phyloP scores from a whole-genome alignment of 805 yeast genomes.

The Vanderwaltozyma polyspora region DNA sequence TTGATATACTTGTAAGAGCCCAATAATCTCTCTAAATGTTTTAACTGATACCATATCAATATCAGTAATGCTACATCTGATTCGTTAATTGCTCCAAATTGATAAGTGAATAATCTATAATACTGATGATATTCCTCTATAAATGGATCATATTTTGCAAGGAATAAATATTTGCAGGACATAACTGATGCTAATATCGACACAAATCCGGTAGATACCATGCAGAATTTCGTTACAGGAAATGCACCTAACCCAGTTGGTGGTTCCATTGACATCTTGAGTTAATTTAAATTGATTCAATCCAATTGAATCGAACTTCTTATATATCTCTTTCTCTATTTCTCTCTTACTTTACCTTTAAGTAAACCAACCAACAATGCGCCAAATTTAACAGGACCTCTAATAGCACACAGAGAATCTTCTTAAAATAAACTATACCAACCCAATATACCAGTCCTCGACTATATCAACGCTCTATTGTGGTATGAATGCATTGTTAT shows the following conservation, averaged over 20 bases:
- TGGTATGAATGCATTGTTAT: no score
- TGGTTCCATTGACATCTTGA: slow-evolving; percentile 10
- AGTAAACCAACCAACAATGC: no score
- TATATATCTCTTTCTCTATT: no score
- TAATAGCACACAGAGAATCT: no score
- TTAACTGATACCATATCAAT: slow-evolving; percentile 39
- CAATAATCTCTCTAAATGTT: slow-evolving; percentile 45
- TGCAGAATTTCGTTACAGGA: slow-evolving; percentile 22
- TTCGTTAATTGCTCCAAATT: slow-evolving; percentile 45
- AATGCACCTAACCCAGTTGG: slow-evolving; percentile 13
- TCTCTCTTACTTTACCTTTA: no score
- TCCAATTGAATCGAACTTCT: no score
- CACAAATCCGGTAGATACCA: slow-evolving; percentile 16
- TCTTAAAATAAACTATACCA: no score
- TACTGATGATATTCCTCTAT: slow-evolving; percentile 44
- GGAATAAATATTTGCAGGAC: slow-evolving; percentile 19
- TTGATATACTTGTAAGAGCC: slow-evolving; percentile 47
- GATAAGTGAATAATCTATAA: slow-evolving; percentile 43
- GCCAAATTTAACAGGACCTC: no score
- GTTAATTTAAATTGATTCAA: not conserved
- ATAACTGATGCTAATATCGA: slow-evolving; percentile 22
- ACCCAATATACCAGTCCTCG: no score
- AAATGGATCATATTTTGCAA: slow-evolving; percentile 34
- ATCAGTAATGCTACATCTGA: slow-evolving; percentile 41
- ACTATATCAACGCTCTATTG: not conserved